Percentiles rank a stretch among this genome's conserved stretches.
These are phyloP conservation scores for Sphaerosporella brunnea DNA, from an alignment of 495 filamentous ascomycete genomes.

Conservation along the genomic window DNA sequence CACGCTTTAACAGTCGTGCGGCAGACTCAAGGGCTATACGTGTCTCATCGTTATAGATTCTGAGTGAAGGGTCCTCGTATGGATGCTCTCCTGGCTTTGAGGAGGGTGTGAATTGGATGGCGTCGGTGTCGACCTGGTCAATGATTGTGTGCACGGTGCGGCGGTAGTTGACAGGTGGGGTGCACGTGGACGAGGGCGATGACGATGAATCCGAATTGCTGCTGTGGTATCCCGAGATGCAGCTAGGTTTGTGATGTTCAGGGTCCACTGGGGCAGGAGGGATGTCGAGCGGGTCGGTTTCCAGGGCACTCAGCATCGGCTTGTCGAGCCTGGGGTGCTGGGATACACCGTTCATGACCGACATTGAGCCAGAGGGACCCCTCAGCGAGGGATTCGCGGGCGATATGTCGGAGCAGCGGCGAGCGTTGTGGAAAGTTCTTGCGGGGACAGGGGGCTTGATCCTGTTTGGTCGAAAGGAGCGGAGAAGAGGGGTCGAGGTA, in stretches of 20 bases:
- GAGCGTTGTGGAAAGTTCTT: background rate
- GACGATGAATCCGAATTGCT: conserved; percentile 4
- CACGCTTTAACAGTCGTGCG: conserved; percentile 10
- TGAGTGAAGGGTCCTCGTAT: conserved; percentile 18
- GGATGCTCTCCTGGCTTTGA: conserved; percentile 16
- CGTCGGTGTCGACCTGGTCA: conserved; percentile 9
- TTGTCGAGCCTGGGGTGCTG: background rate
- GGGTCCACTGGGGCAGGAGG: background rate
- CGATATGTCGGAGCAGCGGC: background rate
- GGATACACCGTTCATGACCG: conserved; percentile 6
- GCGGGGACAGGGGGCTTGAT: background rate
- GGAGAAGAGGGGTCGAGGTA: conserved; percentile 5
- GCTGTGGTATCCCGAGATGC: background rate
- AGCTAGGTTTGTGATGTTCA: background rate
- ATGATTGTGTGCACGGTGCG: conserved; percentile 15
- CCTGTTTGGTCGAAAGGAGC: conserved; percentile 2
- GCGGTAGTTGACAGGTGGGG: conserved; percentile 8
- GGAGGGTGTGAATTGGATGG: conserved; percentile 15
- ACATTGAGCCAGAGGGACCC: conserved; percentile 1
- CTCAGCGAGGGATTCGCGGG: background rate
- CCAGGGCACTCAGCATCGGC: background rate
- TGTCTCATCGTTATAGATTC: conserved; percentile 12
- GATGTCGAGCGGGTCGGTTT: background rate
- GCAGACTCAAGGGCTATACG: conserved; percentile 10
- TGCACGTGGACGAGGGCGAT: conserved; percentile 1